Conservation (phyloP, 805 yeast genomes). For the Candida quercuum region DNA sequence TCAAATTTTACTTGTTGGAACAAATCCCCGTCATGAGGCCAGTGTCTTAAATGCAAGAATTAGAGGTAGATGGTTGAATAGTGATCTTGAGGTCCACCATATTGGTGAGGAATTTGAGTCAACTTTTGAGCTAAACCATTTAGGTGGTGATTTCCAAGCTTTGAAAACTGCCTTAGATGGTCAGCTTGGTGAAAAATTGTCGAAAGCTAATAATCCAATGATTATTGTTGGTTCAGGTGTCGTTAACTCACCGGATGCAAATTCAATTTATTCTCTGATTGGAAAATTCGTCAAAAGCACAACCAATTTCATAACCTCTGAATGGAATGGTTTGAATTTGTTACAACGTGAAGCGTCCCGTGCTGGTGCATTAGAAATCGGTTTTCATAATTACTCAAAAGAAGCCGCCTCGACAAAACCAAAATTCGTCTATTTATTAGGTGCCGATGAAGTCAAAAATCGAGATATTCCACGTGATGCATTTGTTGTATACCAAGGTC, state of each 20-base stretch:
- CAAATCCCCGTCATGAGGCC: constrained; percentile 88
- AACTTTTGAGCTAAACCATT: constrained; percentile 58
- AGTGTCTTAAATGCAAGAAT: constrained; percentile 82
- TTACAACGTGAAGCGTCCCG: constrained; percentile 86
- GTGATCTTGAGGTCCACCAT: constrained; percentile 60
- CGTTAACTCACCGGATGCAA: constrained; percentile 59
- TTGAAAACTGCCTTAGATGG: constrained; percentile 60
- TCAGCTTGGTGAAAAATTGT: constrained; percentile 60
- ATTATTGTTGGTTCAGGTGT: constrained; percentile 81
- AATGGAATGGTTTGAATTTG: constrained; percentile 79
- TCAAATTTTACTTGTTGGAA: constrained; percentile 72
- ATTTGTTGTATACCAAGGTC: constrained; percentile 86
- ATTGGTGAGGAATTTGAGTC: constrained; percentile 77
- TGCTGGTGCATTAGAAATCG: constrained; percentile 81
- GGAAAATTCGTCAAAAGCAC: constrained; percentile 54
- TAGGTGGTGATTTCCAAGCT: constrained; percentile 57
- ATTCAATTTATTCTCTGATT: constrained; percentile 51
- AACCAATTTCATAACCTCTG: constrained; percentile 55
- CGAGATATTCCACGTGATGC: constrained; percentile 76
- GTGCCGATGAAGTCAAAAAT: constrained; percentile 75
- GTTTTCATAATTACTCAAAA: constrained; percentile 46
- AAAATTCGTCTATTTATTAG: constrained; percentile 73
- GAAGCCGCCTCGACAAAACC: constrained; percentile 45
- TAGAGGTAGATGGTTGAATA: constrained; percentile 73
- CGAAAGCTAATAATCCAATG: constrained; percentile 65